Evolutionary conservation across 768 basidiomycete species (phyloP).

Genomic region (Podaxis carcinomalis): DNA sequence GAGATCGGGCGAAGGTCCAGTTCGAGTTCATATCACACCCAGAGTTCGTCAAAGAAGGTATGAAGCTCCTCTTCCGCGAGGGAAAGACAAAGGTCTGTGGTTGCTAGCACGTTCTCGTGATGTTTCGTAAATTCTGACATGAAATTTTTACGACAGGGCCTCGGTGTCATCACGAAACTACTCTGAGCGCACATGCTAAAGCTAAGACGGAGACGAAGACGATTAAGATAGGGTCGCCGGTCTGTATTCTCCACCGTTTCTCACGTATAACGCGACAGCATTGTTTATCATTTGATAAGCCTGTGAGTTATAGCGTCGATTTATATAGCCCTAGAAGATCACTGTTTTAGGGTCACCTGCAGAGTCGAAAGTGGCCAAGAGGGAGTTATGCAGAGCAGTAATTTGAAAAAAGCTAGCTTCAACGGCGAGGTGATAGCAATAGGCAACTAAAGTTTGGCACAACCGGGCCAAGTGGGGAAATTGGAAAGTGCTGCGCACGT

Average conservation of each 20-base stretch:
- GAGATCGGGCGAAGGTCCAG: conserved; percentile 89
- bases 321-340: not conserved
- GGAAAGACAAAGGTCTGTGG: conserved; percentile 84
- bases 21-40: conserved; percentile 94
- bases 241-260: not conserved
- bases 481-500: not conserved
- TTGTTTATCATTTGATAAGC: not conserved
- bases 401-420: no score
- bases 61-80: conserved; percentile 91
- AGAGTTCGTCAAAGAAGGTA: conserved; percentile 90
- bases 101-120: not conserved
- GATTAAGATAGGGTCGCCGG: not conserved
- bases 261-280: not conserved
- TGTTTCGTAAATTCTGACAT: not conserved
- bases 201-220: not conserved
- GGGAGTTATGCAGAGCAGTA: not conserved
- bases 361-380: not conserved
- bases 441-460: not conserved
- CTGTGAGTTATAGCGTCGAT: not conserved
- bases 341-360: not conserved
- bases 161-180: conserved; percentile 71
- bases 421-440: no score
- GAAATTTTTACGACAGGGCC: conserved; percentile 42
- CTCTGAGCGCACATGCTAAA: conserved; percentile 19
- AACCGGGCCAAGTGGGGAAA: not conserved